Conservation (phyloP, 2,329 filamentous ascomycete species). For the Coleophoma cylindrospora region DNA sequence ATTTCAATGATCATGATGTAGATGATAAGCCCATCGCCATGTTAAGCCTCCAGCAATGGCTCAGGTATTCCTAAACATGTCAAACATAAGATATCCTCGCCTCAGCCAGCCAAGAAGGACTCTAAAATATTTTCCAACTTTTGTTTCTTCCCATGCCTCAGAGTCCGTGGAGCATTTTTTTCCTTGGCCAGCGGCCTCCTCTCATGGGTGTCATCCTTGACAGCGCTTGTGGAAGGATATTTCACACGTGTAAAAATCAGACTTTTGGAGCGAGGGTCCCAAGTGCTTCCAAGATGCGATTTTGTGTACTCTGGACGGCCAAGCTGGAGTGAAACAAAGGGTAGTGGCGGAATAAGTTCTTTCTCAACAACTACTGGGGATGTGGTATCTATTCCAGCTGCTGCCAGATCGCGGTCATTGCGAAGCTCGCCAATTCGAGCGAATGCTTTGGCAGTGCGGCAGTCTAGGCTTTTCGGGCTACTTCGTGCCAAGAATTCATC, state of each 20-base stretch:
- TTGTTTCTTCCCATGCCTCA: slow-evolving; percentile 14
- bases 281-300: no score
- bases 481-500: not conserved
- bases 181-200: not conserved
- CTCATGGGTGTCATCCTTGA: no score
- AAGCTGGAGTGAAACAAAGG: slow-evolving; percentile 23
- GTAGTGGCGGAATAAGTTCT: slow-evolving; percentile 17
- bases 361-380: slow-evolving; percentile 13
- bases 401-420: slow-evolving; percentile 19
- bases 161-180: not conserved
- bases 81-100: no score
- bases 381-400: slow-evolving; percentile 14
- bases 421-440: slow-evolving; percentile 21
- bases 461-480: slow-evolving; percentile 17
- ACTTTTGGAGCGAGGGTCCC: no score
- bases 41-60: no score
- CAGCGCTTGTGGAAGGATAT: no score
- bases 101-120: slow-evolving; percentile 12
- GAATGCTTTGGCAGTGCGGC: slow-evolving; percentile 11
- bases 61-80: no score
- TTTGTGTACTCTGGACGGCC: not conserved
- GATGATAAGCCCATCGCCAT: no score
- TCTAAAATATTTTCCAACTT: slow-evolving; percentile 15
- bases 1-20: no score
- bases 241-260: no score